Base-by-base conservation (phyloP, 306 rosid species). In the Castanea sativa region DNA sequence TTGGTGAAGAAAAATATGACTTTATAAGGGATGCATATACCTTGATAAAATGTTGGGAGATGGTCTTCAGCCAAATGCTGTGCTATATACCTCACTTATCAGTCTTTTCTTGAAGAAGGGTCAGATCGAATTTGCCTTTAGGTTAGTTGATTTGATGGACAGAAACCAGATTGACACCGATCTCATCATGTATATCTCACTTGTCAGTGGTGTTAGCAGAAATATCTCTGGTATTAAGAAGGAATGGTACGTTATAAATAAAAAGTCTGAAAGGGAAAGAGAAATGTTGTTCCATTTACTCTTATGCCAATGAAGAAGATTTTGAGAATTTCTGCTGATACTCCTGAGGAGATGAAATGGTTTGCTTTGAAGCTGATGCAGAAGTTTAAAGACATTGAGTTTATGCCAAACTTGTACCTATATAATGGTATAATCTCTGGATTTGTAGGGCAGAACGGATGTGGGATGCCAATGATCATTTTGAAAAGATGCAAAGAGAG, bases 401-500 rank as follows among this genome's bases (percentile, higher is more conserved):
- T 55, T 74, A n/a, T 55, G 76, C 83, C 82, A 45, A 76, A 87
- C 77, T 78, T 84, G 79, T 78, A 81, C 71, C 69, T 81, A 21
- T 83, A 84, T 77, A 87, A 87, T 55, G 72, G 63, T 43, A 81
- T 84, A 38, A 81, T 87, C 45, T 78, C 86, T 29, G 87, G 70
- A 30, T 82, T 79, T 87, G 82, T 72, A 53, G 35, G 84, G 78
- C 59, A 60, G 80, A 58, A 20, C 77, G 38, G 71, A 76, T 81
- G 63, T 23, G 76, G 73, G 90, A 79, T 13, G 88, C 86, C 73
- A 72, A 76, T 78, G 57, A 64, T 45, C 82, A 79, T 5, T 76
- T 84, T 19, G 84, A 87, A 55, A 43, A 76, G 74, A 87, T 87
- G 90, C 84, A 79, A 84, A 81, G 65, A 5, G 82, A 87, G 76